phyloP scores from a whole-genome alignment of 441 rosid species.

The Viola pubescens region DNA sequence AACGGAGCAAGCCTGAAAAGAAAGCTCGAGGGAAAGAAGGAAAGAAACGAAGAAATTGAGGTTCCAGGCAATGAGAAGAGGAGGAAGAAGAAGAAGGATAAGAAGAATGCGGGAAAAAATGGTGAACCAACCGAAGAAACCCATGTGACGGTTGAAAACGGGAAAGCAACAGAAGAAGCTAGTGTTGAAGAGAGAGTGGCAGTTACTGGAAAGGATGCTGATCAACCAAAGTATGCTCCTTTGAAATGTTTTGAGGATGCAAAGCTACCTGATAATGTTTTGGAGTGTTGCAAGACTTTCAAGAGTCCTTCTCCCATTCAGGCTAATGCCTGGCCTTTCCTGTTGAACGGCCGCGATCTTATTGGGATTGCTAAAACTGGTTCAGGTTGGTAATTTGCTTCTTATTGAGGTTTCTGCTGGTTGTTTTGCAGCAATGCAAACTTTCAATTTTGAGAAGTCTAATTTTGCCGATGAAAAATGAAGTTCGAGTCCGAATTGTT shows the following conservation, averaged over 20 bases:
- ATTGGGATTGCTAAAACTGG: conserved; percentile 92
- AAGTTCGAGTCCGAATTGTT: neutral
- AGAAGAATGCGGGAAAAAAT: neutral
- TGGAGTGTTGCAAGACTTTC: conserved; percentile 65
- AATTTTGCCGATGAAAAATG: neutral
- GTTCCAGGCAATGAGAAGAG: neutral
- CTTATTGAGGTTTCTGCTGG: too few relatives aligned
- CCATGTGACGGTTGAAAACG: conserved; percentile 10
- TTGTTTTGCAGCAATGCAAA: too few relatives aligned
- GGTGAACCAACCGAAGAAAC: conserved; percentile 12
- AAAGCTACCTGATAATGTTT: conserved; percentile 56
- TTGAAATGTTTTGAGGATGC: conserved; percentile 46
- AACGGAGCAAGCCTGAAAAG: conserved; percentile 19
- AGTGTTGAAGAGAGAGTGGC: conserved; percentile 29
- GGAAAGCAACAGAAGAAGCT: conserved; percentile 13
- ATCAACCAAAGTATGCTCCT: conserved; percentile 54
- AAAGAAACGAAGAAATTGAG: conserved; percentile 7
- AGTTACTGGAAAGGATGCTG: conserved; percentile 54
- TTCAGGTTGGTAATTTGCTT: conserved; percentile 43
- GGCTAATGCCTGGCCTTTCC: conserved; percentile 87
- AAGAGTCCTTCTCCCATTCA: conserved; percentile 82
- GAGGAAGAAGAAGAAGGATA: conserved; percentile 1
- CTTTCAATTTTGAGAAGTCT: neutral
- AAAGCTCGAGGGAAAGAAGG: conserved; percentile 18
- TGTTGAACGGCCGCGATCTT: conserved; percentile 81